Percentiles rank a stretch among this genome's conserved stretches.
phyloP scores from a whole-genome alignment of 1,284 basidiomycete species.

The Butyriboletus regius region DNA sequence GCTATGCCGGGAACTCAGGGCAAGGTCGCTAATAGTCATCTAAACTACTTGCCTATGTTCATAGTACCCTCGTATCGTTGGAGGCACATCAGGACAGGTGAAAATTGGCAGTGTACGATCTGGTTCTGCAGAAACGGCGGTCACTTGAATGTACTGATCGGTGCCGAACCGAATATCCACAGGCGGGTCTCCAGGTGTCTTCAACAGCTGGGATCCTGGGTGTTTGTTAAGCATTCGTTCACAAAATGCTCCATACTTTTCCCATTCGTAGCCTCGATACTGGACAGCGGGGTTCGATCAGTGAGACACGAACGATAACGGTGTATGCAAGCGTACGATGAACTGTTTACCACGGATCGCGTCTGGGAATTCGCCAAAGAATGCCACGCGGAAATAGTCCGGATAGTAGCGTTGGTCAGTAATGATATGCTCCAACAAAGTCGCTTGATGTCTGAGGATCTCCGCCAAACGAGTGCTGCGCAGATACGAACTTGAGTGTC shows the following conservation, averaged over 20 bases:
- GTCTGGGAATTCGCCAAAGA: constrained; percentile 83
- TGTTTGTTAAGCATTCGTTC: constrained; percentile 91
- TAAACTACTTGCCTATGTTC: constrained; percentile 61
- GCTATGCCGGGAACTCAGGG: constrained; percentile 36
- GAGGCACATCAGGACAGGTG: constrained; percentile 75
- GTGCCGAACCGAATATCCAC: constrained; percentile 75
- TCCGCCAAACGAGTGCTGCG: constrained; percentile 71
- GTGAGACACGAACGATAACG: neutral
- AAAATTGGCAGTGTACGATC: constrained; percentile 75
- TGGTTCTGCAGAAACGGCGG: constrained; percentile 78
- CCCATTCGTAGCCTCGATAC: constrained; percentile 89
- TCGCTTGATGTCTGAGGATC: constrained; percentile 77
- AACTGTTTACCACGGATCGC: constrained; percentile 82
- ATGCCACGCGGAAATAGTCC: constrained; percentile 89
- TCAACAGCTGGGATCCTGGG: constrained; percentile 76
- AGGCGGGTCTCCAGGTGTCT: constrained; percentile 67
- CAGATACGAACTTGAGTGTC: constrained; percentile 8
- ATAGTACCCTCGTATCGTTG: constrained; percentile 76
- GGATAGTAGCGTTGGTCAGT: constrained; percentile 76
- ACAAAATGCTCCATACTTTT: constrained; percentile 82
- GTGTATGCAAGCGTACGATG: constrained; percentile 48
- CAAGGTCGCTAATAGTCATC: neutral
- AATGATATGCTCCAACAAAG: constrained; percentile 76
- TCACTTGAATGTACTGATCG: constrained; percentile 84
- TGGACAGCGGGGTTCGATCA: constrained; percentile 25